Evolutionary conservation across 805 yeast species (phyloP), one percentile per base, ranked within the genome.

Genomic region (Starmerella stigmatis): DNA sequence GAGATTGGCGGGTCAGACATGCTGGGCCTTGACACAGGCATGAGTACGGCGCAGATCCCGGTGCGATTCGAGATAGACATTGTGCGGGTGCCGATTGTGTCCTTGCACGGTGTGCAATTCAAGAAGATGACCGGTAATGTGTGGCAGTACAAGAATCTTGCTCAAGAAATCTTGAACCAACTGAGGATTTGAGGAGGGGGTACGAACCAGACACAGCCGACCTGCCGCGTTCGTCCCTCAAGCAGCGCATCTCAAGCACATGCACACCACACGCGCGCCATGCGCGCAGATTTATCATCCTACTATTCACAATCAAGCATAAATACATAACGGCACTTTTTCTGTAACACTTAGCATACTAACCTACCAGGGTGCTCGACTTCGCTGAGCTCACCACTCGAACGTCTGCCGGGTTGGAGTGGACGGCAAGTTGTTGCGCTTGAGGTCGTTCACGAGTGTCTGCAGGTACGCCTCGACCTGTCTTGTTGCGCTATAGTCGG

Each of bases 101-200:
- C 94, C 4, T 69, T 89, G 48, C 86, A 82, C 53, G 97, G 97
- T 64, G 88, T 88, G 39, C 96, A 89, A 62, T 86, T 88, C 69
- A 89, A 89, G 71, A 88, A 88, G 61, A 73, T 88, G 25, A 73
- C 83, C 47, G 97, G 97, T 58, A 86, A 89, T 61, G 85, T 95
- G 1, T 88, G 96, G 96, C 76, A 81, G 66, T 88, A 88, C 66
- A 88, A 89, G 68, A 79, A 86, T 9, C 69, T 88, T 59, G 96
- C 96, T 2, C 79, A 89, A 44, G 85, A 79, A 61, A 81, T 88
- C 41, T 73, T 88, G 63, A 72, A 72, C 48, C 82, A 81, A 53
- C 69, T 84, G 60, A 78, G 80, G 51, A 66, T 83, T 52, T 82
- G 61, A 63, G n/a, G n/a, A n/a, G n/a, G n/a, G n/a, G n/a, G n/a